Percentiles rank a stretch among this genome's conserved stretches.
These are phyloP conservation scores for Lactarius pseudohatsudake DNA, from an alignment of 768 basidiomycete genomes.

Conservation along the genomic window DNA sequence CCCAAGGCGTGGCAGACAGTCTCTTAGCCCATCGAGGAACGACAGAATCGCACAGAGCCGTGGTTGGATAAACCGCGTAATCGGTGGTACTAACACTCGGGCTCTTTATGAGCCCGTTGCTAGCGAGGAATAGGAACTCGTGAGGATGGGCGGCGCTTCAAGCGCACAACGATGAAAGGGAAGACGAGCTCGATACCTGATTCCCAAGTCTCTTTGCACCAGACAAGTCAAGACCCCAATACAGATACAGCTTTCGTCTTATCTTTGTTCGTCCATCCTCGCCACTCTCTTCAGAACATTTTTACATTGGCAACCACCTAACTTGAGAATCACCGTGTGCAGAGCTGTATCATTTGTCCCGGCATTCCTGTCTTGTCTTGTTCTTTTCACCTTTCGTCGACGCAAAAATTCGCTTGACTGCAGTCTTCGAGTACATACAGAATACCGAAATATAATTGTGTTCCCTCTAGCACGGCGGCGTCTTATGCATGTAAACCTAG, in stretches of 20 bases:
- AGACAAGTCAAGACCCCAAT: background rate
- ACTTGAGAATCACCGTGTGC: constrained; percentile 7
- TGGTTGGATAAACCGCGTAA: constrained; percentile 53
- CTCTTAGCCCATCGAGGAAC: constrained; percentile 36
- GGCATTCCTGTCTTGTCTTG: background rate
- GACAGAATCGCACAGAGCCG: constrained; percentile 32
- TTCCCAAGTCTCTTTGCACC: constrained; percentile 5
- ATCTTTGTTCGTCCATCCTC: constrained; percentile 26
- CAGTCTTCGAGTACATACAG: background rate
- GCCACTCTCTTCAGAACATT: constrained; percentile 1
- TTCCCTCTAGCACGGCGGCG: background rate
- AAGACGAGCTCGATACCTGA: constrained; percentile 27
- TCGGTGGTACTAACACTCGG: constrained; percentile 43
- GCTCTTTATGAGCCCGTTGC: constrained; percentile 50
- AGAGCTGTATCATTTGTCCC: background rate
- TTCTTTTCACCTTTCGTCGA: background rate
- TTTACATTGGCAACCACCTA: background rate
- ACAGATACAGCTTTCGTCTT: constrained; percentile 16
- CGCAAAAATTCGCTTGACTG: background rate
- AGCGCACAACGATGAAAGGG: constrained; percentile 34
- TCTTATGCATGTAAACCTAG: constrained; percentile 7
- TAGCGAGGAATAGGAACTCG: constrained; percentile 56
- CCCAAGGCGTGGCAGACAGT: constrained; percentile 41
- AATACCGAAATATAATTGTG: constrained; percentile 1
- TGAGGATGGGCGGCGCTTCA: constrained; percentile 51